phyloP scores from a whole-genome alignment of 2,329 filamentous ascomycete species.

The Ophiocordyceps sinensis region DNA sequence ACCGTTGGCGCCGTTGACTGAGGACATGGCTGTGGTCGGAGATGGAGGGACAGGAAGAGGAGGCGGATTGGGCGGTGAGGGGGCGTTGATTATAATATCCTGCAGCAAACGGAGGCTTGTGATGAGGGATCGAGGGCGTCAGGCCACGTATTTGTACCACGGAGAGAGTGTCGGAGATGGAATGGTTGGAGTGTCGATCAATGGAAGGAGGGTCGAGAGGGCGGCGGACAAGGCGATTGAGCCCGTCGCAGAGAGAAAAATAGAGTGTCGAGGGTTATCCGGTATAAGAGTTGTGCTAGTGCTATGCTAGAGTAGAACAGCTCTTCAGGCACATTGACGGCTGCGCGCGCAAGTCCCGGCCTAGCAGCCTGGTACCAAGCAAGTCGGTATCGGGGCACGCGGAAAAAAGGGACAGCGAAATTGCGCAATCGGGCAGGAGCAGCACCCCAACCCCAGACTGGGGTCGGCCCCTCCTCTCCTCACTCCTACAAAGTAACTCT shows the following conservation, averaged over 20 bases:
- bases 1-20: constrained; percentile 33
- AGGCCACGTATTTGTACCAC: too few species aligned
- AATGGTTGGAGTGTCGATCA: background rate
- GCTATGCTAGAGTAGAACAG: too few species aligned
- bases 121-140: background rate
- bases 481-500: too few species aligned
- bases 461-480: too few species aligned
- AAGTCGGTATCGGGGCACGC: background rate
- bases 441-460: too few species aligned
- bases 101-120: background rate
- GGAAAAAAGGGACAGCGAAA: background rate
- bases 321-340: too few species aligned
- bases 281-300: too few species aligned
- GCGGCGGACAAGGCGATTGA: too few species aligned
- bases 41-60: constrained; percentile 3
- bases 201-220: too few species aligned
- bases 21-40: constrained; percentile 36
- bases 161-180: background rate
- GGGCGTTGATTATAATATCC: background rate
- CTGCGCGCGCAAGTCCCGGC: background rate
- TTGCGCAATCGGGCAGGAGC: constrained; percentile 1
- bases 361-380: background rate
- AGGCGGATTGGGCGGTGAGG: background rate
- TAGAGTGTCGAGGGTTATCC: too few species aligned
- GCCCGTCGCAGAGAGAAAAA: too few species aligned